phyloP scores from a whole-genome alignment of 345 rosid genomes.

The Eucalyptus brandiana region DNA sequence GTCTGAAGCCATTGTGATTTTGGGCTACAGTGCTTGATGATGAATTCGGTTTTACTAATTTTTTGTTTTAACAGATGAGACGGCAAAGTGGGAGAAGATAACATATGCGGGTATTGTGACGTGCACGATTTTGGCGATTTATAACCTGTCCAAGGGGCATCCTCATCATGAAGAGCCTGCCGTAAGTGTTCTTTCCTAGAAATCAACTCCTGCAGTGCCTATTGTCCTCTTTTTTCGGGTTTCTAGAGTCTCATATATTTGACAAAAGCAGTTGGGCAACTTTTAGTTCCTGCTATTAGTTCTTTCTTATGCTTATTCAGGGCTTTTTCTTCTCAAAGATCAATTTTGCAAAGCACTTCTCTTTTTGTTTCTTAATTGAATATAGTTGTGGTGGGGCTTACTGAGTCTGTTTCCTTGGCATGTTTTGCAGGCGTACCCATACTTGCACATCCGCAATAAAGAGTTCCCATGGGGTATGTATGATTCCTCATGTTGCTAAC shows the following conservation, averaged over 20 bases:
- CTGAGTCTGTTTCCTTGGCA: neutral
- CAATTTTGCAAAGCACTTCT: neutral
- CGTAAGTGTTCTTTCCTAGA: constrained; percentile 25
- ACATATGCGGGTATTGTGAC: constrained; percentile 56
- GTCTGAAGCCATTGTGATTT: neutral
- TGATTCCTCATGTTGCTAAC: neutral
- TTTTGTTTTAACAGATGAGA: constrained; percentile 35
- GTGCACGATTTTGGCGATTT: constrained; percentile 46
- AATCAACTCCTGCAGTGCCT: neutral
- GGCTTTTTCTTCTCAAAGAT: neutral
- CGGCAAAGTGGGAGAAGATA: constrained; percentile 92
- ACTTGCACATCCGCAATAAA: constrained; percentile 95
- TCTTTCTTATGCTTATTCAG: neutral
- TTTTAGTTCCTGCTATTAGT: neutral
- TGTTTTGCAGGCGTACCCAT: constrained; percentile 53
- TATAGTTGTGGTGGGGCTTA: neutral
- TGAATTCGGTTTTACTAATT: neutral
- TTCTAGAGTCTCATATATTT: neutral
- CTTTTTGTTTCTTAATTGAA: neutral
- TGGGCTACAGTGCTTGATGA: neutral
- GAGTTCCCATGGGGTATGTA: constrained; percentile 98
- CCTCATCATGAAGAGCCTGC: constrained; percentile 80
- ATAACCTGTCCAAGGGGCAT: constrained; percentile 78
- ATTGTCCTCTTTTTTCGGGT: neutral
- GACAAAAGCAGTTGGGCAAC: neutral